Base-by-base conservation (phyloP, 2,329 filamentous ascomycete genomes). In the Madurella mycetomatis region DNA sequence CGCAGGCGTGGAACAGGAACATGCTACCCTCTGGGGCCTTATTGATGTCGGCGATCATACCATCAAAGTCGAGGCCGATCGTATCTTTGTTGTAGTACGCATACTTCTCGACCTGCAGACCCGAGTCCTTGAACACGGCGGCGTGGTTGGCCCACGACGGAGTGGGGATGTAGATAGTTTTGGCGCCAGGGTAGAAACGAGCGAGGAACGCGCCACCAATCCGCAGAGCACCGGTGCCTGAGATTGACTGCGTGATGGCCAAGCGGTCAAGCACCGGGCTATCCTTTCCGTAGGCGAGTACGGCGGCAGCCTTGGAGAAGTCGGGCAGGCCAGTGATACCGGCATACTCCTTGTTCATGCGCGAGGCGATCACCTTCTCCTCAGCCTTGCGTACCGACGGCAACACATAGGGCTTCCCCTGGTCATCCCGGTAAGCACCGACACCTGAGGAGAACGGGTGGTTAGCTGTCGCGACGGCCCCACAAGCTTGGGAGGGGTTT, bases 81-180 rank as follows among this genome's bases (percentile, higher is more conserved):
- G 92, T 97, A 71, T 96, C 86, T 82, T 95, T 95, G 85, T 97
- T 90, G 81, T 97, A 99, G 85, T 99, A 99, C 67, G 90, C 83
- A 83, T 99, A 99, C 78, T 92, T 90, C 77, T 92, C 85, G 59
- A 97, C 91, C 75, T 89, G 82, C 62, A 99, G 83, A 54, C 92
- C 90, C 32, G 90, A 88, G 75, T 97, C 92, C 76, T 83, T 86
- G 85, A 99, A 97, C 73, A 99, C 89, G 61, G 92, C 92, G 71
- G 84, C 89, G 81, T 99, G 94, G 83, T 99, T 97, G 67, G 92
- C 94, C 94, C 94, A 99, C 66, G 90, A 95, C 49, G 94, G 94
- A 54, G 80, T 92, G 59, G 94, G 94, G 71, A 99, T 91, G 81
- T 96, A 97, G 76, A 99, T 90, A 73, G 88, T 89, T 85, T 96